Base-by-base conservation (phyloP, 2,329 filamentous ascomycete species). In the Claviceps capensis region DNA sequence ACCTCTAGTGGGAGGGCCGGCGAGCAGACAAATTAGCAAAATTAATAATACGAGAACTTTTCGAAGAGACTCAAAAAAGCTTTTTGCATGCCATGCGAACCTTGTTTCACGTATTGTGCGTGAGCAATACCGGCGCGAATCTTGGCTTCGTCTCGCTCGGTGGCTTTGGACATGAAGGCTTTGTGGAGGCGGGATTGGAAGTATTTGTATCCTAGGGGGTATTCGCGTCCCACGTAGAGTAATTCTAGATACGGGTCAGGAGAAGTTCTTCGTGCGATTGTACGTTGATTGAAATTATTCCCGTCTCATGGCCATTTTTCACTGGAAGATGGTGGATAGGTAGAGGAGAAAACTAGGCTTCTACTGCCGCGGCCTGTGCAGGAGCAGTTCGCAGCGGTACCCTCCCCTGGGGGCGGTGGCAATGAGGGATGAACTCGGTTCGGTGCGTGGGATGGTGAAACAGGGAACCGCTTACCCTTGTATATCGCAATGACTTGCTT, bases 81-180 rank as follows among this genome's bases (percentile, higher is more conserved):
- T 34, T 34, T 34, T 11, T 34, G 30, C 9, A 34, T 34, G 7
- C 41, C 52, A 3, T 22, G 41, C 62, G n/a, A 63, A 88, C 88
- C 88, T 76, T 94, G 96, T 69, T 88, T 94, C 4, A 97, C 88
- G 67, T 86, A 96, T 58, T 94, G 81, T 0, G 89, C 91, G 54
- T 84, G 76, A 42, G 79, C 75, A 52, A 98, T 88, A 0, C 82
- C 86, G 54, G 82, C 76, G 43, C 75, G 76, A 48, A 98, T 96
- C 61, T 87, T 76, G 7, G 77, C 79, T 56, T 91, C 84, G 58
- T 93, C 82, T 2, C 72, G 75, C 53, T 95, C 63, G 42, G 75
- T 68, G 2, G 83, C 79, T 59, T 94, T 88, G 47, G 81, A 80
- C 58, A 83, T 79, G 69, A 97, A 98, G 1, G 91, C 91, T 55